These are phyloP conservation scores for Pseudogymnoascus sp. DNA, from an alignment of 2,329 filamentous ascomycete species.

Conservation along the genomic window DNA sequence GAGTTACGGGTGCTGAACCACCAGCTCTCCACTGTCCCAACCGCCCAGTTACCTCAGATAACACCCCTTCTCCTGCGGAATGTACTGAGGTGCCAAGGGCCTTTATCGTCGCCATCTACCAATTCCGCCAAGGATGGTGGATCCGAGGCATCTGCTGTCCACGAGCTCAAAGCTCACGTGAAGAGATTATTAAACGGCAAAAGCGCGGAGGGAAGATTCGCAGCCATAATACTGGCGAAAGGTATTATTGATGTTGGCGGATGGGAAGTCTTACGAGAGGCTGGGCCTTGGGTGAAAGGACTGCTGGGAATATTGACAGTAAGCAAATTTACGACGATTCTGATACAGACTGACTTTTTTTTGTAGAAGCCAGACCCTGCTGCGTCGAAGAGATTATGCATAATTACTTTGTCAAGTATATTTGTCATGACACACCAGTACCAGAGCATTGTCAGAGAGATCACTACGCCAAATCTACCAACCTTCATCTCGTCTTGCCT, in stretches of 20 bases:
- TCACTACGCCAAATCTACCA: slow-evolving; percentile 74
- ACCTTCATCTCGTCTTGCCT: slow-evolving; percentile 66
- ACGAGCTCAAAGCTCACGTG: slow-evolving; percentile 74
- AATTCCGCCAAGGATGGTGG: slow-evolving; percentile 50
- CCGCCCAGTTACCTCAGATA: slow-evolving; percentile 65
- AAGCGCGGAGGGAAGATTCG: slow-evolving; percentile 65
- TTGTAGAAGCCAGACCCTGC: slow-evolving; percentile 65
- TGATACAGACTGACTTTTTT: slow-evolving; percentile 11
- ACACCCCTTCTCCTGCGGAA: slow-evolving; percentile 60
- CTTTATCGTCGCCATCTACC: slow-evolving; percentile 57
- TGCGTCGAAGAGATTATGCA: slow-evolving; percentile 65
- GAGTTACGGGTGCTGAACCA: slow-evolving; percentile 59
- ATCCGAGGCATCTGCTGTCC: slow-evolving; percentile 60
- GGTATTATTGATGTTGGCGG: slow-evolving; percentile 73
- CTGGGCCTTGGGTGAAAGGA: slow-evolving; percentile 68
- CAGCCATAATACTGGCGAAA: slow-evolving; percentile 71
- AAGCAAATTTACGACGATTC: slow-evolving; percentile 14
- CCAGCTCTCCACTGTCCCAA: slow-evolving; percentile 61
- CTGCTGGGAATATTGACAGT: slow-evolving; percentile 67
- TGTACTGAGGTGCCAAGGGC: slow-evolving; percentile 45
- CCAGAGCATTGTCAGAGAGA: slow-evolving; percentile 75
- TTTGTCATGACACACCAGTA: slow-evolving; percentile 76
- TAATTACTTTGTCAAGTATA: slow-evolving; percentile 73
- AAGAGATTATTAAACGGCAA: slow-evolving; percentile 71
- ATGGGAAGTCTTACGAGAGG: slow-evolving; percentile 68